Evolutionary conservation across 1,284 basidiomycete species (phyloP).

Genomic region (Naganishia cerealis): DNA sequence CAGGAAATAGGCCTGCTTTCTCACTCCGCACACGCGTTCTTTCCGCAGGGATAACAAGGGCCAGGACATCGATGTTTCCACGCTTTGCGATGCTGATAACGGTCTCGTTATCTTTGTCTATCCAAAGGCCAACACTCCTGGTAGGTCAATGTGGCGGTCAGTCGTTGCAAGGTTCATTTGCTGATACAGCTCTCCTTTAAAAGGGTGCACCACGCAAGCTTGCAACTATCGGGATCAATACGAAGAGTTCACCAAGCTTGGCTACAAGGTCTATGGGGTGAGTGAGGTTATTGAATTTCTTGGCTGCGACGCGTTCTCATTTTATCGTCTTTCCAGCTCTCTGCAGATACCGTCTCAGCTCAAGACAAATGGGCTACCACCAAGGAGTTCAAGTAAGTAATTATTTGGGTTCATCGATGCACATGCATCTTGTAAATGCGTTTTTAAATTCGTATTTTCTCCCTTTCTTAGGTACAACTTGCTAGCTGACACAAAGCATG

Average conservation of each 20-base stretch:
- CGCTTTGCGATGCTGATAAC: constrained; percentile 58
- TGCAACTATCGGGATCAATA: constrained; percentile 83
- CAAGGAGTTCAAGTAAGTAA: constrained; percentile 66
- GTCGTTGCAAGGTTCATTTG: constrained; percentile 53
- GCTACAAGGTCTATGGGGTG: constrained; percentile 81
- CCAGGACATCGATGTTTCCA: constrained; percentile 51
- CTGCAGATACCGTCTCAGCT: constrained; percentile 35
- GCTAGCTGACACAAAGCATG: constrained; percentile 79
- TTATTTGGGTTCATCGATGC: background rate
- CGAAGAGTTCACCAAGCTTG: constrained; percentile 67
- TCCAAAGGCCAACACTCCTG: constrained; percentile 72
- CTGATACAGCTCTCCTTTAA: constrained; percentile 44
- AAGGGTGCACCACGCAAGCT: constrained; percentile 80
- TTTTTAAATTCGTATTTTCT: background rate
- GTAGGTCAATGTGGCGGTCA: constrained; percentile 45
- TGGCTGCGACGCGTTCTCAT: background rate
- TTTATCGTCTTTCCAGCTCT: constrained; percentile 45
- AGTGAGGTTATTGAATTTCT: constrained; percentile 36
- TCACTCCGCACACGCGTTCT: constrained; percentile 32
- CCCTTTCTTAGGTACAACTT: constrained; percentile 62
- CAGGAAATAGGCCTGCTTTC: constrained; percentile 1
- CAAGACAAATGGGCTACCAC: constrained; percentile 52
- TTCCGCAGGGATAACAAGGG: constrained; percentile 55
- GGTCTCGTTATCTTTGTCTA: constrained; percentile 78
- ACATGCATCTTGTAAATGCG: background rate